Conservation (phyloP, 225 moss, liverwort and hornwort species). For the Pseudoscleropodium purum region DNA sequence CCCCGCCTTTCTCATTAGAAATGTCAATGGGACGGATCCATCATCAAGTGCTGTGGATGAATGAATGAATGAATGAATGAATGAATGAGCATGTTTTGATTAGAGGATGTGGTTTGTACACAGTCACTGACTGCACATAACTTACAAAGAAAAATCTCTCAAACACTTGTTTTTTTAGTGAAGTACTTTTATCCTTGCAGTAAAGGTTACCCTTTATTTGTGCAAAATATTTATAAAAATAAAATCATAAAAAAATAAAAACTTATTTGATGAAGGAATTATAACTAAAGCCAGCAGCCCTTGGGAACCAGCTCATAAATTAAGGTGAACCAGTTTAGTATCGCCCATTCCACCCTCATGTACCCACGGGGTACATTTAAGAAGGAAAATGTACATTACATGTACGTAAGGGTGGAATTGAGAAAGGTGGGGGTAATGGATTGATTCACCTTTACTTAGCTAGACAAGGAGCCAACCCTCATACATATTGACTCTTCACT, state of each 20-base stretch:
- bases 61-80: no score
- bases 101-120: not conserved
- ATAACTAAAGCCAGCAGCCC: no score
- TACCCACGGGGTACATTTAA: rapidly evolving
- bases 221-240: no score
- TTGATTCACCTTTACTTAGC: not conserved
- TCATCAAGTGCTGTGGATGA: not conserved
- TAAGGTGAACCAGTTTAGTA: no score
- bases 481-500: no score
- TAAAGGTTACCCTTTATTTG: no score
- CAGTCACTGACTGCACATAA: no score
- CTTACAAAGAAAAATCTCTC: not conserved
- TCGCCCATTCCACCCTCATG: not conserved
- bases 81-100: not conserved
- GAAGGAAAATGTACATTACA: no score
- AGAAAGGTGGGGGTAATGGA: not conserved
- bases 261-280: no score
- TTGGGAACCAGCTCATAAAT: not conserved
- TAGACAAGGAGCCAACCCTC: not conserved
- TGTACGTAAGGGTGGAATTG: no score
- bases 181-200: no score
- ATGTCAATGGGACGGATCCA: not conserved
- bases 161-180: not conserved
- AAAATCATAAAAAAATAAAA: no score
- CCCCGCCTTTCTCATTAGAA: not conserved